These are phyloP conservation scores for Maudiozyma bulderi DNA, from an alignment of 805 yeast genomes.

Conservation along the genomic window DNA sequence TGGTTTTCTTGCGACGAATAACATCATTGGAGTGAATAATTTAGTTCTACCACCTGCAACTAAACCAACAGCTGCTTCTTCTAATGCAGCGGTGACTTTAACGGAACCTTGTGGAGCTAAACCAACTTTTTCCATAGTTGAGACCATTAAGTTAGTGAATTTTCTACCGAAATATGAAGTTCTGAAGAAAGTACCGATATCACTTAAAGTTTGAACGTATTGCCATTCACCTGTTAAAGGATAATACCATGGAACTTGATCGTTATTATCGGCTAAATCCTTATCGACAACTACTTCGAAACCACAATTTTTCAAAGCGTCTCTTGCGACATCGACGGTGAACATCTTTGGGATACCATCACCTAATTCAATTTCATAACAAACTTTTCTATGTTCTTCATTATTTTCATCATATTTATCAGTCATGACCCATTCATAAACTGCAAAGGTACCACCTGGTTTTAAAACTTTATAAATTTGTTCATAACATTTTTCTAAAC, in stretches of 20 bases:
- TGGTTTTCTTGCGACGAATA: conserved; percentile 84
- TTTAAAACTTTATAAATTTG: conserved; percentile 92
- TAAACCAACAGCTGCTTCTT: conserved; percentile 92
- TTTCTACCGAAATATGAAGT: conserved; percentile 80
- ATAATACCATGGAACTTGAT: conserved; percentile 93
- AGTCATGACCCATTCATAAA: conserved; percentile 99
- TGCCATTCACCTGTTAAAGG: conserved; percentile 93
- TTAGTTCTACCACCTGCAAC: conserved; percentile 87
- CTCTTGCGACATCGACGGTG: conserved; percentile 71
- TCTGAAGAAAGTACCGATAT: conserved; percentile 77
- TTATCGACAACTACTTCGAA: conserved; percentile 65
- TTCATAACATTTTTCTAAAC: conserved; percentile 86
- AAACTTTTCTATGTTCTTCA: conserved; percentile 84
- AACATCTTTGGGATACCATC: conserved; percentile 99
- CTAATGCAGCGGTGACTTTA: conserved; percentile 86
- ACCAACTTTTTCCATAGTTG: conserved; percentile 73
- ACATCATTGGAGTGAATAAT: conserved; percentile 96
- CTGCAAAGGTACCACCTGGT: conserved; percentile 97
- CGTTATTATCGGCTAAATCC: conserved; percentile 77
- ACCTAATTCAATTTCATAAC: conserved; percentile 95
- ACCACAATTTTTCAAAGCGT: conserved; percentile 80
- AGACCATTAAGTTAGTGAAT: conserved; percentile 71
- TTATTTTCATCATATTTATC: conserved; percentile 80
- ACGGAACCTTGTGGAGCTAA: conserved; percentile 88
- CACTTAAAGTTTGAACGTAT: conserved; percentile 70